phyloP scores from a whole-genome alignment of 192 early-diverging fungal genomes.

The Chytriomyces sp. region DNA sequence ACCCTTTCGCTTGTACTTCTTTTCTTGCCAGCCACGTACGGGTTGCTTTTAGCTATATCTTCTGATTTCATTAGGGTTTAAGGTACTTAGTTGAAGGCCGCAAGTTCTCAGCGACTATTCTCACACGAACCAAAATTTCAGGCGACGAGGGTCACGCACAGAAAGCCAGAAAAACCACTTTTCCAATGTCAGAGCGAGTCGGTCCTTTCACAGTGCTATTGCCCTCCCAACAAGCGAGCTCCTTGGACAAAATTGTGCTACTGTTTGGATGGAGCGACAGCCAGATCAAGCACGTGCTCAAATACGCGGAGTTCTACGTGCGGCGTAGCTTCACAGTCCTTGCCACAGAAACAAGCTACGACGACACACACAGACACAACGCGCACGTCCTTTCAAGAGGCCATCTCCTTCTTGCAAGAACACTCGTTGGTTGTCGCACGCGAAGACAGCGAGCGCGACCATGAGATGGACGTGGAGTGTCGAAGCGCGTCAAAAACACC shows the following conservation, averaged over 20 bases:
- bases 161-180: neutral
- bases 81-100: too few species aligned
- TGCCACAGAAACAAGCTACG: neutral
- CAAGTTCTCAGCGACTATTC: too few species aligned
- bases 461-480: neutral
- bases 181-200: neutral
- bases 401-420: neutral
- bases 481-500: neutral
- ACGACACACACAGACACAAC: neutral
- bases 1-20: neutral
- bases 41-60: too few species aligned
- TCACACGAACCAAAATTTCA: too few species aligned
- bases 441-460: neutral
- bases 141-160: too few species aligned
- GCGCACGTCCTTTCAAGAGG: neutral
- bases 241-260: neutral
- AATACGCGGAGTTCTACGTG: constrained; percentile 15
- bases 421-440: neutral
- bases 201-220: neutral
- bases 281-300: constrained; percentile 14
- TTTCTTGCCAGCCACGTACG: too few species aligned
- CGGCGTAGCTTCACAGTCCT: neutral
- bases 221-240: neutral
- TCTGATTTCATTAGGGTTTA: too few species aligned
- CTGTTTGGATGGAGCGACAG: constrained; percentile 17